phyloP scores from a whole-genome alignment of 495 filamentous ascomycete genomes.

The Penicillium malachiteum region DNA sequence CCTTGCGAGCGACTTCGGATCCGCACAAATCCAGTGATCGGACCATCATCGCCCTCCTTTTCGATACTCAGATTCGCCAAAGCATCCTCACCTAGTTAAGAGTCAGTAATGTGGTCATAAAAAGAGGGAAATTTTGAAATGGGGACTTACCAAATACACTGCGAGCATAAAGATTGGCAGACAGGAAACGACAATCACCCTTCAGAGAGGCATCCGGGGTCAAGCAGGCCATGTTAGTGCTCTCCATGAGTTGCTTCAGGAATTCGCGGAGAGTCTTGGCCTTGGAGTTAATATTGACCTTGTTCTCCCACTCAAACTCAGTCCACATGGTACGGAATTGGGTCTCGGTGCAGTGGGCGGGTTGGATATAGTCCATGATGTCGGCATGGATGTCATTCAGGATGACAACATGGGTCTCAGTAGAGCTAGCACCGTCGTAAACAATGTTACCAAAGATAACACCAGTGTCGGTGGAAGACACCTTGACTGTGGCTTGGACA shows the following conservation, averaged over 20 bases:
- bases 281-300: constrained; percentile 99
- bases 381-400: constrained; percentile 98
- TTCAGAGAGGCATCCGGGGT: constrained; percentile 95
- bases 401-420: constrained; percentile 96
- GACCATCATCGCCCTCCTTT: constrained; percentile 92
- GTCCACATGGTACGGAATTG: constrained; percentile 99
- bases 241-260: constrained; percentile 91
- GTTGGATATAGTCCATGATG: constrained; percentile 99
- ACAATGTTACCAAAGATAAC: constrained; percentile 99
- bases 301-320: constrained; percentile 99
- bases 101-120: constrained; percentile 25
- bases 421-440: constrained; percentile 93
- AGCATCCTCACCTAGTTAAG: constrained; percentile 85
- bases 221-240: constrained; percentile 97
- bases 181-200: constrained; percentile 97
- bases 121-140: background rate
- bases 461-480: constrained; percentile 96
- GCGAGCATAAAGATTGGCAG: constrained; percentile 93
- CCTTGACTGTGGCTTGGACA: constrained; percentile 98
- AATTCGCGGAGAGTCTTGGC: constrained; percentile 91
- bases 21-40: constrained; percentile 96
- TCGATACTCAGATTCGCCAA: constrained; percentile 97
- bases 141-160: constrained; percentile 90
- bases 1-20: constrained; percentile 98
- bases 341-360: constrained; percentile 93